A percentile compares a stretch with the other conserved stretches of the same genome.
Conservation (phyloP, 106 monocot species). For the Alisma plantagoaquatica region DNA sequence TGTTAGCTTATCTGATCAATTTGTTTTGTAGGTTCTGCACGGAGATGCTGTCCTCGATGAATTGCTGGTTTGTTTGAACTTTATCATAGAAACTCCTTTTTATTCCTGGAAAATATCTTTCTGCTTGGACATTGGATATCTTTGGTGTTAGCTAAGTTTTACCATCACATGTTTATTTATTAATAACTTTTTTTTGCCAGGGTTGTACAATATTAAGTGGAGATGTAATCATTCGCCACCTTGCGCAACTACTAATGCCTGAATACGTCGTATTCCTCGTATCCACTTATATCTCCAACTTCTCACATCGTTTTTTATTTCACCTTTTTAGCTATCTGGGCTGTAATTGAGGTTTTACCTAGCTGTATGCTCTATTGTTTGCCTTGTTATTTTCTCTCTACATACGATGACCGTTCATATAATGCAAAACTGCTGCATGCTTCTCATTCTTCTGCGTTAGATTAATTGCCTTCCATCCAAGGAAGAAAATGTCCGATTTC, state of each 20-base stretch:
- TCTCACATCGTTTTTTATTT: neutral
- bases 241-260: conserved; percentile 58
- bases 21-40: conserved; percentile 58
- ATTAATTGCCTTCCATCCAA: no score
- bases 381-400: no score
- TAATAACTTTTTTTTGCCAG: conserved; percentile 28
- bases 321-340: no score
- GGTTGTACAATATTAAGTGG: conserved; percentile 93
- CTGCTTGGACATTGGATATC: neutral
- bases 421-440: no score
- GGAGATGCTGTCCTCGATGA: conserved; percentile 86
- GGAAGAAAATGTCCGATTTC: no score
- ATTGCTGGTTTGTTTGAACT: conserved; percentile 28
- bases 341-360: no score
- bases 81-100: neutral
- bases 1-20: neutral
- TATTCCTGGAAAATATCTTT: neutral
- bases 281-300: conserved; percentile 53
- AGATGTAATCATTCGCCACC: conserved; percentile 91
- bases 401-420: no score
- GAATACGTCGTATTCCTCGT: conserved; percentile 95
- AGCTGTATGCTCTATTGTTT: no score
- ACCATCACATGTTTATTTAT: neutral
- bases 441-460: no score
- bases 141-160: neutral